Conservation (phyloP, 202 grass and related monocot species). For the Schoenoplectus tabernaemontani region DNA sequence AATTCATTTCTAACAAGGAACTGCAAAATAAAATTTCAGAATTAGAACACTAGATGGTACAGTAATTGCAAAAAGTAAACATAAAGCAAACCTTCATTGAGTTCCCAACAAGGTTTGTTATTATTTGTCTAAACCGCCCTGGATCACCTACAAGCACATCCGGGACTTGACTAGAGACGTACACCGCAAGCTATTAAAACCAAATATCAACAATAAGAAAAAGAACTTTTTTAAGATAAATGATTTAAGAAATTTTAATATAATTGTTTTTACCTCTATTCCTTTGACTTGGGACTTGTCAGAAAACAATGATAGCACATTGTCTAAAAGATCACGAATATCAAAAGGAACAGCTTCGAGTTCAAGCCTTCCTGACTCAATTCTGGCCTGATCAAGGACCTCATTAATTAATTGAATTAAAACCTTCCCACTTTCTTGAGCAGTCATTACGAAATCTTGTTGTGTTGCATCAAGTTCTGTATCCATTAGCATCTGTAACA, state of each 20-base stretch:
- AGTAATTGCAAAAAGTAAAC: not conserved
- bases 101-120: slow-evolving; percentile 76
- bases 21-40: not conserved
- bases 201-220: slow-evolving; percentile 20
- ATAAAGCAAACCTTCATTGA: slow-evolving; percentile 65
- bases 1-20: not conserved
- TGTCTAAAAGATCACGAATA: slow-evolving; percentile 66
- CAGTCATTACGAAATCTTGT: slow-evolving; percentile 65
- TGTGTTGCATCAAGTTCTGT: slow-evolving; percentile 77
- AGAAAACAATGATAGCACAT: slow-evolving; percentile 63
- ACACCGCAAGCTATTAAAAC: slow-evolving; percentile 39
- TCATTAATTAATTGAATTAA: slow-evolving; percentile 78
- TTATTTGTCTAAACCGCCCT: slow-evolving; percentile 59
- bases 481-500: slow-evolving; percentile 79
- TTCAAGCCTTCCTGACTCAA: slow-evolving; percentile 72
- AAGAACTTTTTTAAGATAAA: slow-evolving; percentile 7
- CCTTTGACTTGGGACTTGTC: slow-evolving; percentile 69
- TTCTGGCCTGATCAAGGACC: slow-evolving; percentile 76
- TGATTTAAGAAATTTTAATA: slow-evolving; percentile 2
- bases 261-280: slow-evolving; percentile 44
- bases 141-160: slow-evolving; percentile 56
- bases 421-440: slow-evolving; percentile 58
- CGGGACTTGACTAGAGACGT: slow-evolving; percentile 67
- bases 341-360: slow-evolving; percentile 64
- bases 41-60: not conserved